Conservation (phyloP, 2,329 filamentous ascomycete species). For the Trichoderma gracile region DNA sequence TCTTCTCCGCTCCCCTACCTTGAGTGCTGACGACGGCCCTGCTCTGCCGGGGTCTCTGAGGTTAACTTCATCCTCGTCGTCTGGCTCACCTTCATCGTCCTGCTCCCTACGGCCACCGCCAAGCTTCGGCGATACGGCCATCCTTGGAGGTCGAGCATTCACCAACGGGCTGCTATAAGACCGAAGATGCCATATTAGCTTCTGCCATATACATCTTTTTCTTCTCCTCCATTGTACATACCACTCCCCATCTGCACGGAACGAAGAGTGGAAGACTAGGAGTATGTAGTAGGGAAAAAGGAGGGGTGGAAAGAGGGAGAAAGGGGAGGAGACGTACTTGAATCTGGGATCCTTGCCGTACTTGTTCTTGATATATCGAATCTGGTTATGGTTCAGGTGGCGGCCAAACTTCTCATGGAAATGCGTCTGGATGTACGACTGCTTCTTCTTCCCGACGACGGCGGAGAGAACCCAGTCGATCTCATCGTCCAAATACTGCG, state of each 20-base stretch:
- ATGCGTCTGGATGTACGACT: conserved; percentile 32
- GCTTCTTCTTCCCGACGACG: conserved; percentile 34
- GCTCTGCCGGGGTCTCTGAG: not conserved
- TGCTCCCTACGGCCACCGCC: not conserved
- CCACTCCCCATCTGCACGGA: not conserved
- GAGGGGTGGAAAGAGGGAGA: not conserved
- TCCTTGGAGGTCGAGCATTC: conserved; percentile 24
- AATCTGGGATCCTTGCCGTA: conserved; percentile 44
- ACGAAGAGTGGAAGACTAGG: not conserved
- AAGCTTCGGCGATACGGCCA: conserved; percentile 1
- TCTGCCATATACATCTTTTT: not conserved
- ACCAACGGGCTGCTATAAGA: conserved; percentile 27
- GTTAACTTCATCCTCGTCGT: not conserved
- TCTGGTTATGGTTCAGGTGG: conserved; percentile 38
- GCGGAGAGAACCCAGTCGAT: conserved; percentile 40
- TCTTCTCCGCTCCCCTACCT: not conserved
- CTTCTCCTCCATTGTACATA: not conserved
- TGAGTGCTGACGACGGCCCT: not conserved
- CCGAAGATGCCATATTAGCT: not conserved
- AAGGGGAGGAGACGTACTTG: conserved; percentile 35
- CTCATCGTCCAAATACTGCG: conserved; percentile 39
- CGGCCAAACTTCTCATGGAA: conserved; percentile 37
- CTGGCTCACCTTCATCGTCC: not conserved
- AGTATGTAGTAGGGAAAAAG: not conserved
- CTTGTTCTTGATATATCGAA: conserved; percentile 45